A percentile compares a stretch with the other conserved stretches of the same genome.
Evolutionary conservation across 441 rosid species (phyloP).

Genomic region (Gossypium schwendimanii): DNA sequence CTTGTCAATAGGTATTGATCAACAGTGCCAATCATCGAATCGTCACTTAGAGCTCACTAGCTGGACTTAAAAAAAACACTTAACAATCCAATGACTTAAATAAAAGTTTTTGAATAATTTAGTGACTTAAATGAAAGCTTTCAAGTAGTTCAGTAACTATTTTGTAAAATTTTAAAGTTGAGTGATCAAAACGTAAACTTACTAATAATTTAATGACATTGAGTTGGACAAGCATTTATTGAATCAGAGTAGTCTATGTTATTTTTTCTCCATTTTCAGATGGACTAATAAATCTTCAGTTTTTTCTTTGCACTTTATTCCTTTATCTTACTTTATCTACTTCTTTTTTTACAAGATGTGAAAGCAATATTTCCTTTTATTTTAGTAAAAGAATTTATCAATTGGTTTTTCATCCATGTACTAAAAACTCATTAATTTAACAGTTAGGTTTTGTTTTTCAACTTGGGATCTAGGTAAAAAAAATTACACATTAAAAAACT

Average conservation of each 20-base stretch:
- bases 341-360: constrained; percentile 6
- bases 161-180: too few species aligned
- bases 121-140: too few species aligned
- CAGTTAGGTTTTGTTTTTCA: not conserved
- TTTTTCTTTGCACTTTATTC: constrained; percentile 21
- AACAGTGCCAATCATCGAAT: too few species aligned
- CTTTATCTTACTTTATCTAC: constrained; percentile 5
- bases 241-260: constrained; percentile 24
- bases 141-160: too few species aligned
- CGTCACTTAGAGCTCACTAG: too few species aligned
- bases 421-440: not conserved
- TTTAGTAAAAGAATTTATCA: not conserved
- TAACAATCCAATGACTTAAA: too few species aligned
- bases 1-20: too few species aligned
- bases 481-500: not conserved
- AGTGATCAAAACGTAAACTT: too few species aligned
- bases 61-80: too few species aligned
- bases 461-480: not conserved
- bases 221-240: constrained; percentile 22
- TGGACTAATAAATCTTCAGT: not conserved
- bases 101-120: too few species aligned
- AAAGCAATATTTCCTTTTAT: constrained; percentile 11
- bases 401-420: not conserved
- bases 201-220: not conserved
- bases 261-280: constrained; percentile 5